Evolutionary conservation across 306 rosid genomes (phyloP).

Genomic region (Hippophae tibetana): DNA sequence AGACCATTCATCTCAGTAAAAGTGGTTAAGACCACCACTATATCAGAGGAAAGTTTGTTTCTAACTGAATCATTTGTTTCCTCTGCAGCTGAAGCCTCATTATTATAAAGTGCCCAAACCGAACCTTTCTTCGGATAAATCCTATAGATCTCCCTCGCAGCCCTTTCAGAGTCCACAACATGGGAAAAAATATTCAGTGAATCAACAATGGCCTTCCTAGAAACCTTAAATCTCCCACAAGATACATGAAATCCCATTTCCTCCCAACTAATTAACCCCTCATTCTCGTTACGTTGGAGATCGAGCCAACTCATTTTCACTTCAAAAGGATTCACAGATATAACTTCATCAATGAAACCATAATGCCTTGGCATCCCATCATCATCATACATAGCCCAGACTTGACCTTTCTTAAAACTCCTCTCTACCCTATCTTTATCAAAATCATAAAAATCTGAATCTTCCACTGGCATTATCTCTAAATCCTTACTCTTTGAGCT

Average conservation of each 20-base stretch:
- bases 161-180: conserved; percentile 61
- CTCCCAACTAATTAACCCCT: conserved; percentile 32
- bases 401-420: conserved; percentile 82
- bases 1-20: conserved; percentile 61
- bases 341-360: conserved; percentile 61
- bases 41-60: conserved; percentile 42
- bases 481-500: conserved; percentile 18
- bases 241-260: conserved; percentile 50
- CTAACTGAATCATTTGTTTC: conserved; percentile 23
- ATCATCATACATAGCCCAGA: conserved; percentile 79
- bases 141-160: conserved; percentile 51
- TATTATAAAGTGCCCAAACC: conserved; percentile 72
- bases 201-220: conserved; percentile 35
- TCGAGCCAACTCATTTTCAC: conserved; percentile 85
- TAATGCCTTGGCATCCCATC: conserved; percentile 88
- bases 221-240: conserved; percentile 75
- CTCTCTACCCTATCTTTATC: conserved; percentile 70
- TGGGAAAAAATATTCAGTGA: conserved; percentile 71
- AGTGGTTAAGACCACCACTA: conserved; percentile 61
- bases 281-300: conserved; percentile 42
- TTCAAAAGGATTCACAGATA: conserved; percentile 55
- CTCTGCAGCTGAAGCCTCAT: conserved; percentile 32
- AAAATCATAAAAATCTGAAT: conserved; percentile 72
- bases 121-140: conserved; percentile 88
- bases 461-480: conserved; percentile 54